A percentile compares a stretch with the other conserved stretches of the same genome.
These are phyloP conservation scores for Oidiodendron maius DNA, from an alignment of 495 filamentous ascomycete genomes.

Conservation along the genomic window DNA sequence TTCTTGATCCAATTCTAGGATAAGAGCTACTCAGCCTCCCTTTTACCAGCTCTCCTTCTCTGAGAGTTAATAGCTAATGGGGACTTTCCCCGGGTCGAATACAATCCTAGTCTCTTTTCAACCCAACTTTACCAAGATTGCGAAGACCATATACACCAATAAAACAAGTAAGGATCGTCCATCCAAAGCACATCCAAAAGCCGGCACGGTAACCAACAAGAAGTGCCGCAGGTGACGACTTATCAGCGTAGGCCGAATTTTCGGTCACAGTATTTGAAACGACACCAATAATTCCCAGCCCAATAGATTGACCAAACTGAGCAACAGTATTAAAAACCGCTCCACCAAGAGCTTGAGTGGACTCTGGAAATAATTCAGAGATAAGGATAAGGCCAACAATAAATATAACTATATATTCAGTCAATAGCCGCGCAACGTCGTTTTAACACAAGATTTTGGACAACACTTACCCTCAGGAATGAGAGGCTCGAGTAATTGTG, in stretches of 20 bases:
- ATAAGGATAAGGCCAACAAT: conserved; percentile 57
- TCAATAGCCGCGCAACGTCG: too few species aligned
- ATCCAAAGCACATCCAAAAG: conserved; percentile 55
- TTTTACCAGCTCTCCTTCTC: too few species aligned
- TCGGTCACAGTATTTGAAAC: conserved; percentile 47
- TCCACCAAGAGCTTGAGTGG: conserved; percentile 55
- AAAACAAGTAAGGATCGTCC: conserved; percentile 33
- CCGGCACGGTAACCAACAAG: conserved; percentile 52
- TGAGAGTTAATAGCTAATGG: too few species aligned
- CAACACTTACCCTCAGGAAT: conserved; percentile 52
- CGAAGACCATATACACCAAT: conserved; percentile 42
- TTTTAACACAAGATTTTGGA: too few species aligned
- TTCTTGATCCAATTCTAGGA: too few species aligned
- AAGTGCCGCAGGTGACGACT: conserved; percentile 32
- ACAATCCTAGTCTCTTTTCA: too few species aligned
- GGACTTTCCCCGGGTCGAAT: too few species aligned
- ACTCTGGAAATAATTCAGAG: conserved; percentile 45
- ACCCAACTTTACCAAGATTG: conserved; percentile 46
- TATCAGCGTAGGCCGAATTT: conserved; percentile 21
- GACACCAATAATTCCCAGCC: conserved; percentile 48
- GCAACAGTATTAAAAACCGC: conserved; percentile 58
- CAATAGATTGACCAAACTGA: conserved; percentile 56
- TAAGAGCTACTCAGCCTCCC: too few species aligned
- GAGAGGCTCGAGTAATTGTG: conserved; percentile 42
- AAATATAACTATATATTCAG: too few species aligned